Evolutionary conservation across 306 rosid genomes (phyloP).

Genomic region (Sicyos edulis): DNA sequence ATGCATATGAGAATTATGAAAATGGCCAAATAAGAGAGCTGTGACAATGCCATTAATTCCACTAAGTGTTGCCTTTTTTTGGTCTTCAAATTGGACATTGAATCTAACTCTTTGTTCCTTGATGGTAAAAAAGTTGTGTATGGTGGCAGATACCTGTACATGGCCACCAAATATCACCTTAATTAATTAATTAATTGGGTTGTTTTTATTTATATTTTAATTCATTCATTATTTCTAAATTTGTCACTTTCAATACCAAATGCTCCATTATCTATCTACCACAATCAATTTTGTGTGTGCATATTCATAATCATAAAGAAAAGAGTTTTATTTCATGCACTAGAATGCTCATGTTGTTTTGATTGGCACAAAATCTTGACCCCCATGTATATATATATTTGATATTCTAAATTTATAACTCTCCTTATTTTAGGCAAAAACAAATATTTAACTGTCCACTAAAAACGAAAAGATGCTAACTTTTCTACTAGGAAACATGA

Average conservation of each 20-base stretch:
- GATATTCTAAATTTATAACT: too few relatives aligned
- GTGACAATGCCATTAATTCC: conserved; percentile 43
- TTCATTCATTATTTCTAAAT: too few relatives aligned
- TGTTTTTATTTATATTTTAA: too few relatives aligned
- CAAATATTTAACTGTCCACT: too few relatives aligned
- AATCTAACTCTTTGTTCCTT: conserved; percentile 20
- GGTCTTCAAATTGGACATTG: conserved; percentile 3
- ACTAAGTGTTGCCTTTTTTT: conserved; percentile 11
- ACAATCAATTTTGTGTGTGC: not conserved
- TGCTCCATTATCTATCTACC: not conserved
- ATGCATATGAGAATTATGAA: conserved; percentile 57
- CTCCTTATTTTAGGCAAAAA: too few relatives aligned
- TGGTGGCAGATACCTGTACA: conserved; percentile 61
- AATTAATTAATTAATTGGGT: too few relatives aligned
- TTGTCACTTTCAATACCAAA: conserved; percentile 8
- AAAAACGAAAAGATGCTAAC: too few relatives aligned
- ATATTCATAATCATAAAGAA: not conserved
- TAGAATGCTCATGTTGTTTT: too few relatives aligned
- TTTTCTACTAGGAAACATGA: too few relatives aligned
- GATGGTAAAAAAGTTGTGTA: conserved; percentile 39
- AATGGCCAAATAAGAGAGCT: conserved; percentile 48
- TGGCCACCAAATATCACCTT: not conserved
- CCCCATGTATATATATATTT: too few relatives aligned
- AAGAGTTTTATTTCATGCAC: not conserved
- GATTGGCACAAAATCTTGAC: too few relatives aligned